phyloP scores from a whole-genome alignment of 1,284 basidiomycete genomes.

The Rhizoctonia solani region DNA sequence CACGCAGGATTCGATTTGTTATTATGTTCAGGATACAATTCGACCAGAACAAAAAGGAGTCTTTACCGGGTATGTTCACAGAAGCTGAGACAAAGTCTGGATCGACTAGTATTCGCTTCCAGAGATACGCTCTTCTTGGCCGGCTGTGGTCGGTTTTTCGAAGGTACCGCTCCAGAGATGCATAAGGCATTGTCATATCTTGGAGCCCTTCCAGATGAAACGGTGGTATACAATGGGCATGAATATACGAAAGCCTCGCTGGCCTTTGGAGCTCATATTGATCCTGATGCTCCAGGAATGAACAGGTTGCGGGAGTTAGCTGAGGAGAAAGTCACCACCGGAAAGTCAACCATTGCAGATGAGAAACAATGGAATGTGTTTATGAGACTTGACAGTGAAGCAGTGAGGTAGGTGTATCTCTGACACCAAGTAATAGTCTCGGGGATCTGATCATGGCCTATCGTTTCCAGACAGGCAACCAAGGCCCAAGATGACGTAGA shows the following conservation, averaged over 20 bases:
- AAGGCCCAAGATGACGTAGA: slow-evolving; percentile 53
- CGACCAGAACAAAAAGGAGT: slow-evolving; percentile 64
- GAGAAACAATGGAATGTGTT: slow-evolving; percentile 88
- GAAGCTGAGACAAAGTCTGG: background rate
- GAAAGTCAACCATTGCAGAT: slow-evolving; percentile 80
- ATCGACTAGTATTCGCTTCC: background rate
- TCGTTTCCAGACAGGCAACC: slow-evolving; percentile 52
- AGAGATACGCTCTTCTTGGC: slow-evolving; percentile 92
- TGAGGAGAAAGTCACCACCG: slow-evolving; percentile 61
- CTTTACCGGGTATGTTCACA: slow-evolving; percentile 74
- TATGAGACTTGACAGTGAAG: slow-evolving; percentile 66
- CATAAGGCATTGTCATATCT: slow-evolving; percentile 75
- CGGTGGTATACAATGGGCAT: slow-evolving; percentile 88
- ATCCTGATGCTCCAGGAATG: slow-evolving; percentile 65
- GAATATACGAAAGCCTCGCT: slow-evolving; percentile 81
- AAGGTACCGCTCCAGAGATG: slow-evolving; percentile 89
- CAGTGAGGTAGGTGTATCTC: slow-evolving; percentile 57
- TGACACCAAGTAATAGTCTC: slow-evolving; percentile 4
- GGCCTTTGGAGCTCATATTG: slow-evolving; percentile 61
- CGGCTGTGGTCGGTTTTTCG: slow-evolving; percentile 97
- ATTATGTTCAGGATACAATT: slow-evolving; percentile 65
- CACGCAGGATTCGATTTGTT: slow-evolving; percentile 96
- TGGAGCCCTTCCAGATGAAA: slow-evolving; percentile 75
- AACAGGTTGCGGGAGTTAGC: slow-evolving; percentile 59
- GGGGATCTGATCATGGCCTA: background rate